Conservation (phyloP, 1,139 yeast genomes). For the Debaryomyces sp. region DNA sequence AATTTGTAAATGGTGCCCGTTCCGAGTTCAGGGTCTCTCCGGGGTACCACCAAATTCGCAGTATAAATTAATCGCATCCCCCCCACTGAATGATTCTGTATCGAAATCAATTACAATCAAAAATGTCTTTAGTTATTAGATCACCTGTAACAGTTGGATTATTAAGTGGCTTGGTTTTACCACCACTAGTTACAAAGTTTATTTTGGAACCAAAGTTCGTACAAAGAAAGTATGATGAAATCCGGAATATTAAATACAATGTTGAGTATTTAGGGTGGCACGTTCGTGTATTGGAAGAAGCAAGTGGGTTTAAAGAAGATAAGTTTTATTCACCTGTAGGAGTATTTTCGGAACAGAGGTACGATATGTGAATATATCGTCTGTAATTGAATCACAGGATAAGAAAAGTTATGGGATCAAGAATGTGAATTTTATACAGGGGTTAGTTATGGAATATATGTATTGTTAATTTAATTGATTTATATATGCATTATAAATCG, state of each 20-base stretch:
- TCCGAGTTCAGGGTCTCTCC: background rate
- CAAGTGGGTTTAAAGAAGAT: slow-evolving; percentile 28
- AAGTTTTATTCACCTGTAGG: slow-evolving; percentile 36
- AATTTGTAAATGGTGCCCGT: no score
- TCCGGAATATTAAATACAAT: slow-evolving; percentile 35
- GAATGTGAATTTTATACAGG: background rate
- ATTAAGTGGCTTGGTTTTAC: slow-evolving; percentile 31
- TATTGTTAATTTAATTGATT: background rate
- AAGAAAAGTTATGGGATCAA: background rate
- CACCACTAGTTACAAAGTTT: slow-evolving; percentile 33
- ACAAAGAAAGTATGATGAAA: slow-evolving; percentile 31
- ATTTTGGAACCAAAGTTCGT: slow-evolving; percentile 28
- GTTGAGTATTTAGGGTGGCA: slow-evolving; percentile 45
- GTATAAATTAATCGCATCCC: background rate
- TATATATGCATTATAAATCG: slow-evolving; percentile 13
- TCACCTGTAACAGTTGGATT: slow-evolving; percentile 22
- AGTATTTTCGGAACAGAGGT: slow-evolving; percentile 26
- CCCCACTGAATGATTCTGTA: slow-evolving; percentile 1
- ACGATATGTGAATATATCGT: background rate
- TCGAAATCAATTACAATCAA: background rate
- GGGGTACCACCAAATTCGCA: slow-evolving; percentile 1
- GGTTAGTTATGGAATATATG: slow-evolving; percentile 4
- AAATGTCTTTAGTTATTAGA: slow-evolving; percentile 13
- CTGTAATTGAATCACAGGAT: background rate
- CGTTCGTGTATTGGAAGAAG: slow-evolving; percentile 36